Evolutionary conservation across 352 stramenopile species (phyloP), one percentile per base, ranked within the genome.

Genomic region (Phytophthora colocasiae): DNA sequence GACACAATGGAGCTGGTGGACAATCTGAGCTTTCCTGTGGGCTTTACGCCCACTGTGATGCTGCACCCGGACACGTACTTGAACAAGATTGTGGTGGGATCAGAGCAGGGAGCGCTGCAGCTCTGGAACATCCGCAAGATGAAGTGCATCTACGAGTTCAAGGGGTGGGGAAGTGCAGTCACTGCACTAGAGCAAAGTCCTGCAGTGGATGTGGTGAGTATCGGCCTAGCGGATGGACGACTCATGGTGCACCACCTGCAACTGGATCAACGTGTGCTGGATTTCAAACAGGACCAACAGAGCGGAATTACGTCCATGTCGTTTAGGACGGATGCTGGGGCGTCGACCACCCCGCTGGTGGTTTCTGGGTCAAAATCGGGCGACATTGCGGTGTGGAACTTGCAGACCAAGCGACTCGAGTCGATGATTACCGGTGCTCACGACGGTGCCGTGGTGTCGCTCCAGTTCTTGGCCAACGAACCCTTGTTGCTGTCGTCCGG

Each of bases 51-150:
- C 24, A 87, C 83, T 6, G 77, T 83, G 19, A 85, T 98, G 58
- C 58, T 97, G 63, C 95, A 98, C 69, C 95, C 95, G 19, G 74
- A 85, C 43, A 98, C 94, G 43, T 98, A 98, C 75, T 58, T 98
- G 10, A 98, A 98, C 87, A 98, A 98, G 79, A 80, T 98, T 40
- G 62, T 98, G 15, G 66, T 98, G 11, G 93, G 90, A 41, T 96
- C 85, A 39, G 67, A 91, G 15, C 69, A 96, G 49, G 95, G 95
- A 26, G 39, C 58, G 22, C 63, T 98, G 40, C 75, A 97, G 66
- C 75, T 98, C 17, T 97, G 90, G 89, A 98, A 98, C 71, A 75
- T 98, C 10, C 80, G 83, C 53, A 96, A 88, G 39, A 89, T 91
- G 56, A 96, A 94, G 69, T 88, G 89, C 62, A 79, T 98, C 29